Evolutionary conservation across 1,284 basidiomycete genomes (phyloP), one percentile per base, ranked within the genome.

Genomic region (Pyrrhoderma lamaoense): DNA sequence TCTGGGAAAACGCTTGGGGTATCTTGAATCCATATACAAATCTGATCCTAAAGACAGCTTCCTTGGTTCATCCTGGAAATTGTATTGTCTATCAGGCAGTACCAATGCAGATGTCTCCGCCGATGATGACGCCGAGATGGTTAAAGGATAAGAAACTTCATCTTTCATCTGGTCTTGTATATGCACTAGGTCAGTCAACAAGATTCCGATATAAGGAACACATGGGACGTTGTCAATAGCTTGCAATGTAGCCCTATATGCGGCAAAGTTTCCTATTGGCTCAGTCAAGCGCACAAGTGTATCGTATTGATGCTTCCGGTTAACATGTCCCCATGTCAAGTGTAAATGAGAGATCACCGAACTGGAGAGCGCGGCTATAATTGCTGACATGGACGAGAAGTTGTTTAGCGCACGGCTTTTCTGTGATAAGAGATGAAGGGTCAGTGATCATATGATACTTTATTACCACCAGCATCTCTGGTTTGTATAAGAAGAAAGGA

Each of bases 281-380:
- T 82, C 80, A 58, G 77, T 79, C 60, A 77, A 67, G 55, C 74
- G 72, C 21, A 70, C 61, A 8, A 86, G 70, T 21, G 67, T 63
- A 8, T 80, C 78, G 39, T 83, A 68, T 37, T 67, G 68, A 7
- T 72, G 68, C 56, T 72, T 72, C 8, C 74, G 73, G 25, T 67
- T 67, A 42, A 80, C 75, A 57, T 80, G 79, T n/a, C 73, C 74
- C 83, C 82, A 86, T n/a, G 82, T 84, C 44, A 82, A 64, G 54
- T 75, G 74, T 27, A 85, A 67, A 23, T 76, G 74, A 14, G 72
- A 66, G 50, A 87, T 68, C 31, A 76, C 77, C 8, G 72, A 70
- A 56, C 77, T 80, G 0, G 78, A 77, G 23, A 89, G 70, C 3
- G 77, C 82, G 21, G 73, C 77, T 54, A 80, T 72, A 56, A 88